Conservation (phyloP, 257 asterid genomes). For the Lavandula angustifolia region DNA sequence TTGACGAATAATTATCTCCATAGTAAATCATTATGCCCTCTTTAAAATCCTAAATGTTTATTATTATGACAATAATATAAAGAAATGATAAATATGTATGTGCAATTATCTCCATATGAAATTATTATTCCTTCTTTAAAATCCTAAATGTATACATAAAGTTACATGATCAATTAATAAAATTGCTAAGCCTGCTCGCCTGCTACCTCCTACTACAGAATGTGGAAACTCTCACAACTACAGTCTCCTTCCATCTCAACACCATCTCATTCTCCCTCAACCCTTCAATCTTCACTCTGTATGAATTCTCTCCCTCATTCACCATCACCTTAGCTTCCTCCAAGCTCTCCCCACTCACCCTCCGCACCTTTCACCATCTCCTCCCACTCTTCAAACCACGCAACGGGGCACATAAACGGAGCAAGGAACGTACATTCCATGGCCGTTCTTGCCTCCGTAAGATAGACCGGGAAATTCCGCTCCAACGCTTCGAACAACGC, state of each 20-base stretch:
- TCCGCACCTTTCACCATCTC: slow-evolving; percentile 28
- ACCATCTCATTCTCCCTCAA: slow-evolving; percentile 50
- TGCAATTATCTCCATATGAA: not conserved
- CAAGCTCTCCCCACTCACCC: slow-evolving; percentile 48
- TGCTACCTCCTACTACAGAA: not conserved
- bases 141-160: not conserved
- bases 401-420: slow-evolving; percentile 47
- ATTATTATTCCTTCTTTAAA: not conserved
- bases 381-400: slow-evolving; percentile 52
- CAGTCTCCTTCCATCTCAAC: slow-evolving; percentile 58
- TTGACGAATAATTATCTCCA: too few relatives aligned
- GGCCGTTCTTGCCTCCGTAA: slow-evolving; percentile 64
- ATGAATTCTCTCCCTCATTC: slow-evolving; percentile 42
- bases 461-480: slow-evolving; percentile 55
- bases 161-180: not conserved
- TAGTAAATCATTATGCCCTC: not conserved
- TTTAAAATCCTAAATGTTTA: not conserved
- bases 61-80: too few relatives aligned
- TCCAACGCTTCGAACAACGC: slow-evolving; percentile 64
- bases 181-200: not conserved
- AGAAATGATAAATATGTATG: too few relatives aligned
- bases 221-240: slow-evolving; percentile 57
- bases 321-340: slow-evolving; percentile 59
- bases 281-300: slow-evolving; percentile 39
- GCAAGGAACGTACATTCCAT: slow-evolving; percentile 58